Base-by-base conservation (phyloP, 2,329 filamentous ascomycete genomes). In the Macrophomina tecta region DNA sequence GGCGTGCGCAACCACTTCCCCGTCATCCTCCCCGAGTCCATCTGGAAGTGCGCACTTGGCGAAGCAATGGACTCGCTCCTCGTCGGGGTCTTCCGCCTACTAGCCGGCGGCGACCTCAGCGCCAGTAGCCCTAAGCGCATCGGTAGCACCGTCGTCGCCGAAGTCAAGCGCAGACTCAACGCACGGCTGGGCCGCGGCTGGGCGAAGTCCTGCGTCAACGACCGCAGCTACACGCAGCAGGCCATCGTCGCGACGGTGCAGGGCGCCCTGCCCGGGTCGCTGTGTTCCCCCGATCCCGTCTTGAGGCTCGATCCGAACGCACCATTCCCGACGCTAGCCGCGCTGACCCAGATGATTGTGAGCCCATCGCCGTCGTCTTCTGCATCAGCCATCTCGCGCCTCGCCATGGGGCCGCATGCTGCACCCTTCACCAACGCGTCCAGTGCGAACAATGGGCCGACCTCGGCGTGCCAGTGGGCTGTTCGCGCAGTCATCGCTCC, bases 1-100 rank as follows among this genome's bases (percentile, higher is more conserved):
- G 69, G 62, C 32, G 58, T 72, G 34, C 67, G 66, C 14, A 68
- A 70, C 23, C 67, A 56, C 14, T 69, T 70, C 56, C 40, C 66
- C 14, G 16, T 32, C 7, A 2, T 55, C 14, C 32, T 55, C 5
- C 51, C 51, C 34, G 12, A 18, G 14, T 14, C 14, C 32, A 4
- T 18, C 7, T 28, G 53, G 51, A 55, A 8, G 14, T 8, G 32
- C 14, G 16, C 16, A 5, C 3, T 55, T 14, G 51, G 32, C 34
- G 2, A 11, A 6, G 16, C 11, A 14, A 30, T 55, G 18, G 51
- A 55, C 16, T 8, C 6, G 32, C 34, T 55, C 7, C 32, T 55
- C 14, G 32, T 38, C 16, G 32, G 32, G 16, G 32, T 28, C 32
- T 38, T 55, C 14, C 14, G 51, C 7, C 51, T 55, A 0, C 12